Base-by-base conservation (phyloP, 2,329 filamentous ascomycete genomes). In the Penicillium sp. region DNA sequence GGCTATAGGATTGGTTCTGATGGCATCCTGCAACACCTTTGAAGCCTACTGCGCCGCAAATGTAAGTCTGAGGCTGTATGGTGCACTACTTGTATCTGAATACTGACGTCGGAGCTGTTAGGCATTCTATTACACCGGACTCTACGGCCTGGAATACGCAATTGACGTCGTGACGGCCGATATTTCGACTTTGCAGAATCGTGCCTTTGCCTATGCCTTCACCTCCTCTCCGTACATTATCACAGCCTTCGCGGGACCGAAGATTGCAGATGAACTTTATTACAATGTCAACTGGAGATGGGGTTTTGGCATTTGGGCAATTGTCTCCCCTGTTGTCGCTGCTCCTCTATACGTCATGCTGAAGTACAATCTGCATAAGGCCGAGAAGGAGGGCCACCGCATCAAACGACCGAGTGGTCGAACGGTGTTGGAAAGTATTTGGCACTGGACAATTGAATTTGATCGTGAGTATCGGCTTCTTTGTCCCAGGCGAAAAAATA, bases 161-260 rank as follows among this genome's bases (percentile, higher is more conserved):
- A 69, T 87, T 1, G 79, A 79, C 55, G 80, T 89, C 44, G 82
- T 89, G 65, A 81, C 86, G 31, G 83, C 86, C 35, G 87, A 89
- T 62, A 84, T 84, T 0, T 84, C 86, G 0, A 78, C 78, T 7
- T 75, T 89, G 43, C 80, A 79, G 58, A 86, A 87, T 64, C 79
- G 87, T 68, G 83, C 81, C 26, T 76, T 89, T 42, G 82, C 85
- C 59, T 83, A 83, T 57, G 85, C 85, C 1, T 82, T 87, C 58
- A 81, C 82, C 11, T 79, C 77, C 3, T 86, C 86, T 0, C 86
- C 87, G 1, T 87, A 84, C 62, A 84, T 89, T 57, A 82, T 84
- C 66, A 87, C 85, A 4, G 82, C 84, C 0, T 90, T 83, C 68
- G 78, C 83, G 37, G 81, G 84, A 6, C 78, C 83, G 0, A 79